Conservation (phyloP, 495 filamentous ascomycete genomes). For the Penicillium dipodomyicola region DNA sequence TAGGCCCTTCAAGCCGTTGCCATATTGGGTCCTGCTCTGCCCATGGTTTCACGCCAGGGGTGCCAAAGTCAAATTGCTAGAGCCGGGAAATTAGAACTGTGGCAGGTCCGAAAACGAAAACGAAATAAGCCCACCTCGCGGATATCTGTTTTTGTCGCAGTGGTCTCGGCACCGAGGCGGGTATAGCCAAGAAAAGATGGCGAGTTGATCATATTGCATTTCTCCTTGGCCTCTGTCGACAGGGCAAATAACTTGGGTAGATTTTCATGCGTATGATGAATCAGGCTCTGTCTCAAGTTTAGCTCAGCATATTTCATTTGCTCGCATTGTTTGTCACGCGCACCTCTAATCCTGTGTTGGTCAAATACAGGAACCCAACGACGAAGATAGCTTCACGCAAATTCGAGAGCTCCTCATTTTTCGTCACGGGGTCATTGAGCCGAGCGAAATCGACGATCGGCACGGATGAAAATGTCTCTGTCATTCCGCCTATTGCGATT, state of each 20-base stretch:
- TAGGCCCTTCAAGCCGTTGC: constrained; percentile 50
- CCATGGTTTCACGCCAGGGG: constrained; percentile 34
- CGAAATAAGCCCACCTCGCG: constrained; percentile 31
- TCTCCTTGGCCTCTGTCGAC: constrained; percentile 69
- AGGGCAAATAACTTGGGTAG: constrained; percentile 78
- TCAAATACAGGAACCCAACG: constrained; percentile 89
- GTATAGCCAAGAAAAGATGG: constrained; percentile 55
- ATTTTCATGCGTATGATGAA: constrained; percentile 65
- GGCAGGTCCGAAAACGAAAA: background rate
- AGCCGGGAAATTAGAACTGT: background rate
- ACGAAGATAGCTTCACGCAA: constrained; percentile 79
- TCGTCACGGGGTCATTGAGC: constrained; percentile 63
- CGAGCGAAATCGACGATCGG: constrained; percentile 74
- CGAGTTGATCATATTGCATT: constrained; percentile 84
- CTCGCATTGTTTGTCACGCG: background rate
- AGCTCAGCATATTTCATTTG: background rate
- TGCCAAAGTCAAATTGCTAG: constrained; percentile 48
- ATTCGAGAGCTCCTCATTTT: constrained; percentile 65
- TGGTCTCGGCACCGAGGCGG: constrained; percentile 49
- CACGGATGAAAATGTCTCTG: constrained; percentile 62
- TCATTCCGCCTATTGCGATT: constrained; percentile 18
- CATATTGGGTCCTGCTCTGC: constrained; percentile 72
- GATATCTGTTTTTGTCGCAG: constrained; percentile 42
- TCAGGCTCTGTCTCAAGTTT: constrained; percentile 50
- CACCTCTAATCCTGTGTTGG: constrained; percentile 75